Base-by-base conservation (phyloP, 108 stramenopile genomes). In the Nitzschia sp. region DNA sequence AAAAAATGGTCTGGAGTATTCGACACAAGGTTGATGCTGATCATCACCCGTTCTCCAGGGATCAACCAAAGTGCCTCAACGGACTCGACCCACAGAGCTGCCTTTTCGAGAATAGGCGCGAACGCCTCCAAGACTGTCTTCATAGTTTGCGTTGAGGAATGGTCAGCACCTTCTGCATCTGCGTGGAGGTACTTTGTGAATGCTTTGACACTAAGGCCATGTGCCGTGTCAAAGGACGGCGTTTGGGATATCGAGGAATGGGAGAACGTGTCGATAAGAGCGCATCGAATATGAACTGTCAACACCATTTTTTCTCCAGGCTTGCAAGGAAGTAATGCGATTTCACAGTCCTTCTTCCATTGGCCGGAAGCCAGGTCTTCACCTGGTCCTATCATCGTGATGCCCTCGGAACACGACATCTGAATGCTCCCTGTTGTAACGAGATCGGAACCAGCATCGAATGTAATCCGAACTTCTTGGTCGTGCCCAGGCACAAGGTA, bases 401-500 rank as follows among this genome's bases (percentile, higher is more conserved):
- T 59, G 3, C 67, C 67, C 34, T 83, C 73, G 6, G 89, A 83
- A 54, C 92, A 86, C 29, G 74, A 62, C 0, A 93, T 60, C 29
- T 80, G 54, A 0, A 89, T 61, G 18, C 47, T 79, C 0, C 85
- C 92, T 45, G 75, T 67, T 42, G 51, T 69, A n/a, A 94, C 76
- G 21, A 86, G 48, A 78, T 94, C 92, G 2, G 77, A 72, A 8
- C 85, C 88, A 19, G 88, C 70, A 46, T 84, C 59, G 61, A 91
- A 86, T 18, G 59, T 64, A 8, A 94, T 68, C 9, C 72, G 72
- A 4, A 94, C 72, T 54, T 85, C 76, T 73, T 93, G 92, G 18
- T 84, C 80, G 46, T 90, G 86, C 2, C 92, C 92, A 11, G 92
- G 89, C 23, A 93, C 77, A 28, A 94, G 65, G 48, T 79, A 83